These are phyloP conservation scores for Ogataea salicorniae DNA, from an alignment of 805 yeast species.

Conservation along the genomic window DNA sequence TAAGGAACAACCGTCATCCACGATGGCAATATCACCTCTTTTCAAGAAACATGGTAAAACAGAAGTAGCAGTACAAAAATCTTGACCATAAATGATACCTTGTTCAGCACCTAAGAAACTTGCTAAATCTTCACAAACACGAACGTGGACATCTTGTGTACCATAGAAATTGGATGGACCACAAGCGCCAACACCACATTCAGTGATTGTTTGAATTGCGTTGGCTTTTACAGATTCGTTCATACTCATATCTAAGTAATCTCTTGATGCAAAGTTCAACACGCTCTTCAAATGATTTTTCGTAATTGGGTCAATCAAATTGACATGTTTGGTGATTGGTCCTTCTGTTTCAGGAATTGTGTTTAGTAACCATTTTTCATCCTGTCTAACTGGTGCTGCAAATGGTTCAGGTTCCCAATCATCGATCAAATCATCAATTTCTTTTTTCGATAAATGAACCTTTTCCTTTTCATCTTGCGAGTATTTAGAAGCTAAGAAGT, in stretches of 20 bases:
- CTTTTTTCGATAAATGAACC: constrained; percentile 54
- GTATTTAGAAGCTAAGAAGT: constrained; percentile 73
- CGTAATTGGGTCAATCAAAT: constrained; percentile 26
- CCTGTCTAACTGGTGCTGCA: constrained; percentile 46
- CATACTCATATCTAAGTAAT: constrained; percentile 60
- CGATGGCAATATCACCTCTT: constrained; percentile 89
- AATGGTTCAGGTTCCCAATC: constrained; percentile 94
- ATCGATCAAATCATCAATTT: constrained; percentile 74
- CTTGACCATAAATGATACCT: constrained; percentile 89
- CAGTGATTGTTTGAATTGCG: constrained; percentile 54
- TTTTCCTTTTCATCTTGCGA: constrained; percentile 69
- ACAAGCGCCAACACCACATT: constrained; percentile 94
- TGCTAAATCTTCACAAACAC: constrained; percentile 72
- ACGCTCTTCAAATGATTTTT: constrained; percentile 32
- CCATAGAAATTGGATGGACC: constrained; percentile 99
- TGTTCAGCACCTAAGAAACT: constrained; percentile 70
- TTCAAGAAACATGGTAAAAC: constrained; percentile 91
- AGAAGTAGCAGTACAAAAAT: constrained; percentile 77
- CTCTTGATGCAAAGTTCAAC: constrained; percentile 65
- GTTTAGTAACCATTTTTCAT: constrained; percentile 58
- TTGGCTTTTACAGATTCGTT: constrained; percentile 41
- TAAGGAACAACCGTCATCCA: constrained; percentile 71
- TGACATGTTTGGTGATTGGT: constrained; percentile 38
- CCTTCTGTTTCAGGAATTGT: constrained; percentile 62
- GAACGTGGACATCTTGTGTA: constrained; percentile 83